Conservation (phyloP, 495 filamentous ascomycete genomes). For the Penicillium silybi region DNA sequence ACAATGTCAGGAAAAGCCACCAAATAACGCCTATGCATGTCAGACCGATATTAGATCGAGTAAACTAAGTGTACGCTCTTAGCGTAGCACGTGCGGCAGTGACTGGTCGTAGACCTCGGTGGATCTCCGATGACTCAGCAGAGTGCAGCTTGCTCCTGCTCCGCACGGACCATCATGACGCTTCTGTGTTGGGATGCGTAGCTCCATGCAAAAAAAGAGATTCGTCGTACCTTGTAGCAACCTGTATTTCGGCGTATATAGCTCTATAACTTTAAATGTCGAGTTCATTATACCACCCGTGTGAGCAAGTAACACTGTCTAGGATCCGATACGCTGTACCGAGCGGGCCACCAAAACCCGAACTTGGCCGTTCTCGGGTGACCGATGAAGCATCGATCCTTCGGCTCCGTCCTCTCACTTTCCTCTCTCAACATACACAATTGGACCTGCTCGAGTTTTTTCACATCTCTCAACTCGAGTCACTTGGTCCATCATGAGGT, state of each 20-base stretch:
- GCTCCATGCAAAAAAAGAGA: neutral
- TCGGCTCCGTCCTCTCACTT: neutral
- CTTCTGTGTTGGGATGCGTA: neutral
- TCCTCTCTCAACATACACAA: conserved; percentile 16
- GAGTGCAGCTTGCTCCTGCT: neutral
- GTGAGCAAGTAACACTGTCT: neutral
- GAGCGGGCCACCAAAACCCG: neutral
- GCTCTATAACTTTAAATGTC: neutral
- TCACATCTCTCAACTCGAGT: neutral
- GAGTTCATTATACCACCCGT: neutral
- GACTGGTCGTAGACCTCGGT: conserved; percentile 4
- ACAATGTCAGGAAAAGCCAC: neutral
- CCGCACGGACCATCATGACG: neutral
- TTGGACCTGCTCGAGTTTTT: conserved; percentile 5
- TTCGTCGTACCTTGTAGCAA: neutral
- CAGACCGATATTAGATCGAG: neutral
- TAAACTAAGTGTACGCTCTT: neutral
- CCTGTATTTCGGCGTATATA: neutral
- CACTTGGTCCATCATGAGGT: conserved; percentile 26
- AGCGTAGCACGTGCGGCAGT: conserved; percentile 7
- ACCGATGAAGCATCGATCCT: conserved; percentile 12
- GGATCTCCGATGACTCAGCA: conserved; percentile 6
- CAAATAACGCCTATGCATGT: neutral
- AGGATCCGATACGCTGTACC: neutral
- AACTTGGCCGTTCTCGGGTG: conserved; percentile 15